Conservation (phyloP, 2,329 filamentous ascomycete species). For the Sclerotinia sclerotiorum region DNA sequence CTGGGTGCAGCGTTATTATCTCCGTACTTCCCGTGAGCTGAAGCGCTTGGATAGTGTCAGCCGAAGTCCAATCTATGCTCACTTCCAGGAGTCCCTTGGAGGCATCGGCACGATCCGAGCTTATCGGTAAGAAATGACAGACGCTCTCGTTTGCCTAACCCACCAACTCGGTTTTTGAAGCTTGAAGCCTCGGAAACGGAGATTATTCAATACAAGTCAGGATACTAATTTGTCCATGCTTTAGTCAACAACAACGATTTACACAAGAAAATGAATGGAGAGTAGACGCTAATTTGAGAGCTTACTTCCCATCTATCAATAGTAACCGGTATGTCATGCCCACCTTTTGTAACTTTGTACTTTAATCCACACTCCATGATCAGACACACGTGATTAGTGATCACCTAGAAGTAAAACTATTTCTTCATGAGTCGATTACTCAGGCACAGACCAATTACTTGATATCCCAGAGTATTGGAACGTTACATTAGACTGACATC, state of each 20-base stretch:
- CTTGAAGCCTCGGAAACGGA: constrained; percentile 2
- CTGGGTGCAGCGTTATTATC: constrained; percentile 95
- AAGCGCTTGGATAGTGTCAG: constrained; percentile 95
- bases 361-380: background rate
- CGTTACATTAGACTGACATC: constrained; percentile 12
- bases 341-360: background rate
- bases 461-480: background rate
- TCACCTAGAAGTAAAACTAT: background rate
- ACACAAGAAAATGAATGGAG: constrained; percentile 95
- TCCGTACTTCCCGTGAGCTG: constrained; percentile 91
- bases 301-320: constrained; percentile 94
- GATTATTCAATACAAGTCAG: constrained; percentile 6
- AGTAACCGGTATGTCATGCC: constrained; percentile 47
- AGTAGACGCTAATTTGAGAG: constrained; percentile 88
- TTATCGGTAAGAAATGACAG: constrained; percentile 55
- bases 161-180: background rate
- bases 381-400: background rate
- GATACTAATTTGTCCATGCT: constrained; percentile 11
- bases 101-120: constrained; percentile 94
- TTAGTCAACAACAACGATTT: constrained; percentile 75
- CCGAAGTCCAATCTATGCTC: constrained; percentile 93
- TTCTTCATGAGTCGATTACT: background rate
- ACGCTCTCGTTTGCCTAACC: background rate
- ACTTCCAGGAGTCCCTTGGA: constrained; percentile 95
- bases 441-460: constrained; percentile 10